Evolutionary conservation across 768 basidiomycete genomes (phyloP).

Genomic region (Symmetrospora coprosmae): DNA sequence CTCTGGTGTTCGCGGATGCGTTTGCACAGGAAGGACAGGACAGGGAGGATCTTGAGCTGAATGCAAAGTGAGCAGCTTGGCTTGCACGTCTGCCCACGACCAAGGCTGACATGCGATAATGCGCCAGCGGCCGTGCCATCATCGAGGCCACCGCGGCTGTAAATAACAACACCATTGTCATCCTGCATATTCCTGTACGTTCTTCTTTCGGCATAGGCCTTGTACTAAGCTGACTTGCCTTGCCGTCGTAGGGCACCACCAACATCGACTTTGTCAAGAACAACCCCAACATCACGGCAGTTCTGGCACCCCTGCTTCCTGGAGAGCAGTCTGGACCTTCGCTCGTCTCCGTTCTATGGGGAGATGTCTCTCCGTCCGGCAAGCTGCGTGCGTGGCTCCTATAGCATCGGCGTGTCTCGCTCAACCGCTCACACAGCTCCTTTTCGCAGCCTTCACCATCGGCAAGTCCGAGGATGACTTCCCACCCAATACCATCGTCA

Average conservation of each 20-base stretch:
- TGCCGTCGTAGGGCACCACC: conserved; percentile 20
- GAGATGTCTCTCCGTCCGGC: conserved; percentile 49
- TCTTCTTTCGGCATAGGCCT: not conserved
- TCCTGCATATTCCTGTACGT: conserved; percentile 22
- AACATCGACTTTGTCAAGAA: conserved; percentile 21
- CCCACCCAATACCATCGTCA: conserved; percentile 36
- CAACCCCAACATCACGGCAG: conserved; percentile 34
- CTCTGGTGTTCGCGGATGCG: conserved; percentile 15
- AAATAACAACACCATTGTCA: conserved; percentile 20
- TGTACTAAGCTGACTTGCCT: not conserved
- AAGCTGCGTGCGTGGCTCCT: conserved; percentile 41
- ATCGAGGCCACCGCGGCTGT: conserved; percentile 11
- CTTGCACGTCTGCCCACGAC: too few species aligned
- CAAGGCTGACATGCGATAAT: too few species aligned
- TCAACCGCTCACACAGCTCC: conserved; percentile 25
- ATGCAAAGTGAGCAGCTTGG: too few species aligned
- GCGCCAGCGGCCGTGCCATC: conserved; percentile 7
- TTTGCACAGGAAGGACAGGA: conserved; percentile 21
- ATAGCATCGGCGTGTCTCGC: conserved; percentile 20
- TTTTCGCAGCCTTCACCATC: conserved; percentile 38
- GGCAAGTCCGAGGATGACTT: conserved; percentile 29
- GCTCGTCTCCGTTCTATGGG: conserved; percentile 43
- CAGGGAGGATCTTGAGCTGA: conserved; percentile 2
- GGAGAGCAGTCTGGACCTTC: conserved; percentile 31
- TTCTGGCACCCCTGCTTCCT: conserved; percentile 8